Evolutionary conservation across 495 filamentous ascomycete genomes (phyloP).

Genomic region (Articulospora tetracladia): DNA sequence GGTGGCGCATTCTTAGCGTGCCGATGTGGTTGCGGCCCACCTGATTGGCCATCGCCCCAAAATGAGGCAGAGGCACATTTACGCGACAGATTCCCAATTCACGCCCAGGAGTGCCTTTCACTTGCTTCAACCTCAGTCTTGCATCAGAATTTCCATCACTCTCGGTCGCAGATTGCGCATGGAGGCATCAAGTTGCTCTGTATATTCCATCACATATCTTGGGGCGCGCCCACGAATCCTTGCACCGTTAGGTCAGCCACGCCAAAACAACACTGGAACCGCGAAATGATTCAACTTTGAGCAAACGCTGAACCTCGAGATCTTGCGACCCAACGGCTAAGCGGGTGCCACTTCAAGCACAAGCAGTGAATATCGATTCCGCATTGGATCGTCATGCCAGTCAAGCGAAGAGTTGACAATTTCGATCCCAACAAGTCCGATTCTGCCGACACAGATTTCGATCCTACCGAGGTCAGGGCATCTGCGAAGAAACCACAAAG

Average conservation of each 20-base stretch:
- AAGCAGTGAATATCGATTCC: background rate
- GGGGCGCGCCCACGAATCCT: background rate
- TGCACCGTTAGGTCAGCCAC: background rate
- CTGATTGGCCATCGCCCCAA: too few relatives aligned
- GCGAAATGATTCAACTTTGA: slow-evolving; percentile 21
- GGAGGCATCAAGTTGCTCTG: background rate
- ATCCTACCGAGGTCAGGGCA: slow-evolving; percentile 44
- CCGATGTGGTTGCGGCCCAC: too few relatives aligned
- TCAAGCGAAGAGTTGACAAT: slow-evolving; percentile 68
- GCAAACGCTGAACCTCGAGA: background rate
- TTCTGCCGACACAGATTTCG: slow-evolving; percentile 77
- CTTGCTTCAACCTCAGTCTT: too few relatives aligned
- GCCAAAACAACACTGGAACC: background rate
- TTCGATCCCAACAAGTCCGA: slow-evolving; percentile 83
- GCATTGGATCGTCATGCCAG: slow-evolving; percentile 17
- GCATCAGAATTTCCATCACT: background rate
- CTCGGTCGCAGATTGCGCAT: background rate
- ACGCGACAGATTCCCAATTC: too few relatives aligned
- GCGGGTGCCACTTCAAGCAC: background rate
- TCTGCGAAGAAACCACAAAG: slow-evolving; percentile 36
- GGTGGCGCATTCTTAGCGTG: background rate
- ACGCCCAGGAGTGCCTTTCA: too few relatives aligned
- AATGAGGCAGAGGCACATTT: too few relatives aligned
- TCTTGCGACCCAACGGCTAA: background rate
- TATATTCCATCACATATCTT: background rate